Conservation (phyloP, 768 basidiomycete genomes). For the Tylopilus sp. region DNA sequence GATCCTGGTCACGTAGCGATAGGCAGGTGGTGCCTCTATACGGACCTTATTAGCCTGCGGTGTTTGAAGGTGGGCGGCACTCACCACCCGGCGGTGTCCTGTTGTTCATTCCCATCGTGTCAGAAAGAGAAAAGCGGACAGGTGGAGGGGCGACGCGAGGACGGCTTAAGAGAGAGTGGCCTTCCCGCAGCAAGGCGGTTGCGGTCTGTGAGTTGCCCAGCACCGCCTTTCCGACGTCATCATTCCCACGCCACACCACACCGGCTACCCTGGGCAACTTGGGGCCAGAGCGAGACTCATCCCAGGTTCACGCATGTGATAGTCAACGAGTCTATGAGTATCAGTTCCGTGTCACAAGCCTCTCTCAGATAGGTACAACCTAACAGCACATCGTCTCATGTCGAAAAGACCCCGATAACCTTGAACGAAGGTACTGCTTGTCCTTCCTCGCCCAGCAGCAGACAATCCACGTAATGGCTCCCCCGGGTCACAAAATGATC, state of each 20-base stretch:
- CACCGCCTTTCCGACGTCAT: conserved; percentile 18
- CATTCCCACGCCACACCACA: conserved; percentile 27
- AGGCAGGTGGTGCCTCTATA: conserved; percentile 48
- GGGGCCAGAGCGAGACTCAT: too few species aligned
- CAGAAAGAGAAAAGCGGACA: not conserved
- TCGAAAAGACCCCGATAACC: conserved; percentile 86
- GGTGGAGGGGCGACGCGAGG: not conserved
- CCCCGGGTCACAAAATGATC: conserved; percentile 84
- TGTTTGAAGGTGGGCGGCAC: not conserved
- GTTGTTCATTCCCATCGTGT: conserved; percentile 15
- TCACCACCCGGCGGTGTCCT: conserved; percentile 14
- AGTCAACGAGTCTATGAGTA: conserved; percentile 1
- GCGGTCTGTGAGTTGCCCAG: not conserved
- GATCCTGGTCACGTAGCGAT: conserved; percentile 54
- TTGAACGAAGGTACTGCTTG: conserved; percentile 78
- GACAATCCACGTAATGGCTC: conserved; percentile 91
- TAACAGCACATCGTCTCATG: conserved; percentile 35
- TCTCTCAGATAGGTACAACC: not conserved
- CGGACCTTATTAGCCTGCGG: not conserved
- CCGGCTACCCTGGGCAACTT: too few species aligned
- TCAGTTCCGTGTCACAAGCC: not conserved
- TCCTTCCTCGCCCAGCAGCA: conserved; percentile 85
- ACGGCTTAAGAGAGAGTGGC: not conserved
- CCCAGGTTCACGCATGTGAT: not conserved
- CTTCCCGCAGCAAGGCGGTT: not conserved